Evolutionary conservation across 139 green algal species (phyloP), one percentile per base, ranked within the genome.

Genomic region (Ettlia oleoabundans): DNA sequence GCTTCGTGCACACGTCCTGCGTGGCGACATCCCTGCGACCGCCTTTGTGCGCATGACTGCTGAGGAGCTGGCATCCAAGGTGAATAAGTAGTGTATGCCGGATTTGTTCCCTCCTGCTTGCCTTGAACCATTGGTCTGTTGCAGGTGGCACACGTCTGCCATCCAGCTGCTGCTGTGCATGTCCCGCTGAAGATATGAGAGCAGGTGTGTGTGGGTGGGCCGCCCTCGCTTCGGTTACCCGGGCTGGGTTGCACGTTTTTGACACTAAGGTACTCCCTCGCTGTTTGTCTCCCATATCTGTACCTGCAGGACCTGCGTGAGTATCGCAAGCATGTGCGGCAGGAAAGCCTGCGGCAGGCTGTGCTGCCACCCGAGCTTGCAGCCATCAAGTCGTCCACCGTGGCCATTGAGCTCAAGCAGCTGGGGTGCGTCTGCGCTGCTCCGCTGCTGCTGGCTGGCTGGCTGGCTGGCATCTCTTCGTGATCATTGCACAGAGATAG

Each of bases 11-110:
- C 64, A 79, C 32, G 75, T 89, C 33, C 41, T 89, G n/a, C 66
- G 69, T 8, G 66, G 76, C 32, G 66, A 89, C 35, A 80, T 89
- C 21, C 6, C 40, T 4, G 63, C 91, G 2, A 37, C 42, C 6
- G 41, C 51, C 2, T 77, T 95, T 53, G 69, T 91, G 37, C 55
- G 38, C 6, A 84, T 95, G 85, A 86, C 62, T 18, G 41, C 86
- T 2, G 90, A 94, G 52, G 85, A 95, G 68, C 82, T 95, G 79
- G 92, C 92, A 4, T 42, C 62, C 19, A 79, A 83, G 74, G 73
- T 53, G 30, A 10, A 40, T 10, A 1, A 9, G 3, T 28, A 15
- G 4, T 2, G 2, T 13, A 40, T n/a, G 32, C 9, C 30, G 30
- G 5, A 7, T 24, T 33, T 70, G 32, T 33, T 21, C 32, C 4